Evolutionary conservation across 345 rosid species (phyloP), one percentile per base, ranked within the genome.

Genomic region (Draba incana): DNA sequence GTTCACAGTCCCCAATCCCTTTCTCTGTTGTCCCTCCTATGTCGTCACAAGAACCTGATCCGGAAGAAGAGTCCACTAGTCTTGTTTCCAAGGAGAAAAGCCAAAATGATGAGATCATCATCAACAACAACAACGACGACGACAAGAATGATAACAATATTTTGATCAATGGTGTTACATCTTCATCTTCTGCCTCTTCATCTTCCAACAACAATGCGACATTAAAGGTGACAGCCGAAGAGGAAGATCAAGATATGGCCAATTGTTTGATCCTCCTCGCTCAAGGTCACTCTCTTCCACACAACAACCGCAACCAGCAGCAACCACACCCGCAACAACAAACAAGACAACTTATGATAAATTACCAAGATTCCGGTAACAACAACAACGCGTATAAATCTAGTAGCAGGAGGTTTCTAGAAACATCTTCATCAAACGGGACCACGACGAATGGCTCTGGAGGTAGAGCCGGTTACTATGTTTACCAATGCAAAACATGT

Each of bases 401-500:
- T 79, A 83, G 46, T 8, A 88, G 92, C 59, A 80, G 88, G 64
- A 81, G 71, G 57, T 90, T 85, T 80, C 57, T 91, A 42, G 92
- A 90, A 77, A 79, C 87, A 12, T 73, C 81, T 28, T 63, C 88
- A 0, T 39, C 80, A 1, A 75, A 75, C 2, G 78, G 75, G 25
- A 66, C 77, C 55, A 58, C 42, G 5, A 57, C 65, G 1, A 69
- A 69, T 3, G 75, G 62, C 1, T 82, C 81, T 45, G 68, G 78
- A 2, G 92, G 86, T 43, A 85, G 82, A 81, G 82, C 77, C 1
- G 97, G 97, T 2, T 85, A 85, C 78, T 86, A 82, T 52, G 96
- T 95, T 15, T 95, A 92, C 46, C 90, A 86, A 79, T 95, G 99
- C 86, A 92, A 81, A 79, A 95, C 98, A 6, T 95, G 99, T 72